A percentile compares a stretch with the other conserved stretches of the same genome.
Conservation (phyloP, 495 filamentous ascomycete species). For the Oidiodendron maius region DNA sequence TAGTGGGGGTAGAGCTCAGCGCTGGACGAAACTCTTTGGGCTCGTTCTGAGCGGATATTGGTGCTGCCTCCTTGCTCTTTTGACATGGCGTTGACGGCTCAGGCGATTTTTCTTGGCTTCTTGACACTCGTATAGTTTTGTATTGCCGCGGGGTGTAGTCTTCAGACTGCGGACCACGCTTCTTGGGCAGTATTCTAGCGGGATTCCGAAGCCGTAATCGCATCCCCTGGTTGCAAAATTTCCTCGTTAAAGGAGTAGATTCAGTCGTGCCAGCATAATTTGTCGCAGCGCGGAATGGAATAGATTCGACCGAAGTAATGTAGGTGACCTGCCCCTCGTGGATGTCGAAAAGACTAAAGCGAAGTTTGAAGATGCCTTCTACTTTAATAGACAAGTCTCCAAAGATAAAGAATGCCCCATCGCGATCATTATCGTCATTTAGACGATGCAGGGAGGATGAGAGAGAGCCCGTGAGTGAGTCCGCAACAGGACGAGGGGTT, state of each 20-base stretch:
- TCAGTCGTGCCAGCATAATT: constrained; percentile 83
- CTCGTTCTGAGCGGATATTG: neutral
- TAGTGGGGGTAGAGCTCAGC: no score
- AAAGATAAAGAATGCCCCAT: constrained; percentile 97
- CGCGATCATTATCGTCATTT: constrained; percentile 86
- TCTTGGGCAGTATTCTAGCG: constrained; percentile 49
- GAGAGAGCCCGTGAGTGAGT: constrained; percentile 68
- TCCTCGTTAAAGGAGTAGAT: constrained; percentile 85
- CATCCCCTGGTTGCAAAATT: constrained; percentile 94
- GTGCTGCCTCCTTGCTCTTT: neutral
- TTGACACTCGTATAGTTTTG: constrained; percentile 5
- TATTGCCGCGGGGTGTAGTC: constrained; percentile 22
- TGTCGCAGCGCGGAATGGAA: constrained; percentile 74
- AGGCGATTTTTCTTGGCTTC: neutral
- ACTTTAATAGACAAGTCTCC: constrained; percentile 83
- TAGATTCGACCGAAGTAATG: constrained; percentile 66
- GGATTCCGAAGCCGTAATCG: constrained; percentile 87
- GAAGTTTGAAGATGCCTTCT: constrained; percentile 71
- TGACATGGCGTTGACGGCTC: neutral
- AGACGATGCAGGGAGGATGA: constrained; percentile 90
- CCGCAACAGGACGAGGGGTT: constrained; percentile 24
- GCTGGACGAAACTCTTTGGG: no score
- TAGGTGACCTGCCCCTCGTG: constrained; percentile 51
- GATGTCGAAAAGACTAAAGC: constrained; percentile 87
- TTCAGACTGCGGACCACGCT: constrained; percentile 20